Base-by-base conservation (phyloP, 2,329 filamentous ascomycete genomes). In the Annulohypoxylon truncatum region DNA sequence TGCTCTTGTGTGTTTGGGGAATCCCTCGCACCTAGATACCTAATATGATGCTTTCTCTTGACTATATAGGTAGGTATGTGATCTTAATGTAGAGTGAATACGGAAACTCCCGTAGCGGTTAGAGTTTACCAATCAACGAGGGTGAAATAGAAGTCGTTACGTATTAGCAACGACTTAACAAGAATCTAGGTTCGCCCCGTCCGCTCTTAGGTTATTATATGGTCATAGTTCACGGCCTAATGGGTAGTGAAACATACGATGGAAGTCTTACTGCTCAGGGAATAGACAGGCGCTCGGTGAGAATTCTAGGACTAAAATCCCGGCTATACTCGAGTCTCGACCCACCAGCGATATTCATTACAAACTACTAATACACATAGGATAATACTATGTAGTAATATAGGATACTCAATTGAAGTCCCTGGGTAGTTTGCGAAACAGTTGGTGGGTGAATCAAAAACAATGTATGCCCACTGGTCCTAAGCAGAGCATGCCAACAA, bases 241-340 rank as follows among this genome's bases (percentile, higher is more conserved):
- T 46, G 42, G 10, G 12, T 46, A 26, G 42, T 46, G 42, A 46
- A 46, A 46, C 42, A 46, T 46, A 46, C 42, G 42, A 46, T 46
- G 12, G 20, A 26, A 24, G 20, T 26, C 18, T 46, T 22, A 26
- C 5, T 26, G 20, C 7, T 26, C 42, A 46, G 13, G 42, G 22
- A 46, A 46, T 24, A 26, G 22, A 46, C 12, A 26, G 20, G 13
- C 20, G 20, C 42, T 46, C 20, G 20, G 22, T 26, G 22, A 46
- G 22, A 46, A 46, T 46, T 46, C 12, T 46, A 46, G 20, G 42
- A 18, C 18, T 31, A 42, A 20, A 44, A 44, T 3, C 13, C 38
- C 38, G 38, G 18, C 38, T 20, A 42, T 9, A 8, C n/a, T 40
- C n/a, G 18, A 18, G 35, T 18, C 4, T 42, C 9, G n/a, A 22